These are phyloP conservation scores for Podila clonocystis DNA, from an alignment of 192 early-diverging fungal genomes.

Conservation along the genomic window DNA sequence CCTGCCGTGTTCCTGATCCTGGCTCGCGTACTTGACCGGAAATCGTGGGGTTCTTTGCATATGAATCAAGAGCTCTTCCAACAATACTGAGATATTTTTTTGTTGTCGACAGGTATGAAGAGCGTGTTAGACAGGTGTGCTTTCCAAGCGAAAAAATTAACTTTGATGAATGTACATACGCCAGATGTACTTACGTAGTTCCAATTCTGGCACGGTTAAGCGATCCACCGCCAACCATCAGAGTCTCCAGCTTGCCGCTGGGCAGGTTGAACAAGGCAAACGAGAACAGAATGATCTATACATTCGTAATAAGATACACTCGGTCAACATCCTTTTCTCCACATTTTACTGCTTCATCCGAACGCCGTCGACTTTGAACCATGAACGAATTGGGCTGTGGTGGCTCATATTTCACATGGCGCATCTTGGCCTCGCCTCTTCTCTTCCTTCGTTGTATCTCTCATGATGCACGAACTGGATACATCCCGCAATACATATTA, in stretches of 20 bases:
- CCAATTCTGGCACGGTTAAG: slow-evolving; percentile 47
- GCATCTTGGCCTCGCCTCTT: too few relatives aligned
- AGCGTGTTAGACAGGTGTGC: background rate
- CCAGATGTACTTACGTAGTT: slow-evolving; percentile 35
- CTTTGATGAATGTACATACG: background rate
- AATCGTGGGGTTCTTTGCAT: slow-evolving; percentile 47
- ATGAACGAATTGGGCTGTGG: too few relatives aligned
- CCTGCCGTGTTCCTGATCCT: slow-evolving; percentile 7
- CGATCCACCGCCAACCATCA: slow-evolving; percentile 59
- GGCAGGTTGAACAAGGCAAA: slow-evolving; percentile 85
- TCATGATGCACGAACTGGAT: too few relatives aligned
- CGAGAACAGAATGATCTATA: slow-evolving; percentile 84
- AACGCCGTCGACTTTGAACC: too few relatives aligned
- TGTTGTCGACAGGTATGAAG: background rate
- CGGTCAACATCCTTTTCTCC: too few relatives aligned
- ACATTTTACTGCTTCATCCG: too few relatives aligned
- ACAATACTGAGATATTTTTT: slow-evolving; percentile 14
- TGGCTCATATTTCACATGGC: too few relatives aligned
- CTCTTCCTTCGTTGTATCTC: background rate
- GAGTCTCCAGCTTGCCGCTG: slow-evolving; percentile 46
- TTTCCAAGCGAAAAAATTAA: too few relatives aligned
- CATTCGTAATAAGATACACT: too few relatives aligned
- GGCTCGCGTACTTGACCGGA: slow-evolving; percentile 38
- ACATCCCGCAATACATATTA: too few relatives aligned
- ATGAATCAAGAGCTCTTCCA: slow-evolving; percentile 42